Percentiles rank a stretch among this genome's conserved stretches.
phyloP scores from a whole-genome alignment of 352 stramenopile genomes.

The Phytophthora boehmeriae region DNA sequence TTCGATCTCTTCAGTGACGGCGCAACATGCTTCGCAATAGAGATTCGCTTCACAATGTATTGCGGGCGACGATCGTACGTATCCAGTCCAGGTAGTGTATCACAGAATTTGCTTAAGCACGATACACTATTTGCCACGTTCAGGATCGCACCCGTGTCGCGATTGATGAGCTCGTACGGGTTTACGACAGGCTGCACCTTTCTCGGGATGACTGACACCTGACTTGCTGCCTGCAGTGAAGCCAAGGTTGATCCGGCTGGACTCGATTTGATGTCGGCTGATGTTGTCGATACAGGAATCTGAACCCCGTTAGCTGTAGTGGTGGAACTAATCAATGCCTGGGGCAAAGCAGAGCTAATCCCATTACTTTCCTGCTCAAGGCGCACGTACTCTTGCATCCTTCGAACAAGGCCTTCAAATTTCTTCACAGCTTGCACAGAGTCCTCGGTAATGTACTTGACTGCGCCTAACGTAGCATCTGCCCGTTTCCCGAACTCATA shows the following conservation, averaged over 20 bases:
- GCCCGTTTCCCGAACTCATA: constrained; percentile 68
- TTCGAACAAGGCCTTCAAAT: constrained; percentile 60
- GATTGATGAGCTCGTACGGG: constrained; percentile 61
- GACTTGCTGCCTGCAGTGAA: constrained; percentile 19
- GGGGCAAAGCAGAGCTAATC: constrained; percentile 1
- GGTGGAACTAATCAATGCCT: constrained; percentile 1
- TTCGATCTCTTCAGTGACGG: constrained; percentile 56
- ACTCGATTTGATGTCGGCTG: constrained; percentile 4
- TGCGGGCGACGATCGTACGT: constrained; percentile 83
- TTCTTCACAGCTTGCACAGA: constrained; percentile 49
- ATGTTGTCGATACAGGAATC: constrained; percentile 15
- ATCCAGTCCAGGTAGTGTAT: constrained; percentile 79
- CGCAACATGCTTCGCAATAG: constrained; percentile 51
- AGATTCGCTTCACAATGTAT: constrained; percentile 78
- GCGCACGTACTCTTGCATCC: constrained; percentile 63
- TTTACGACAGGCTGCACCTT: constrained; percentile 26
- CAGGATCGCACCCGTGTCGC: constrained; percentile 69
- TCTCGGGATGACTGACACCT: constrained; percentile 13
- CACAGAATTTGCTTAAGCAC: constrained; percentile 79
- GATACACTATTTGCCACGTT: constrained; percentile 67
- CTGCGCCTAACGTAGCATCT: constrained; percentile 37
- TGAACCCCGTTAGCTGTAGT: constrained; percentile 10
- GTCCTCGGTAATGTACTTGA: constrained; percentile 77
- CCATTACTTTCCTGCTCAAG: constrained; percentile 48
- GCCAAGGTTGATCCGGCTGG: constrained; percentile 18